phyloP scores from a whole-genome alignment of 345 rosid genomes.

The Eucalyptus erythrocorys region DNA sequence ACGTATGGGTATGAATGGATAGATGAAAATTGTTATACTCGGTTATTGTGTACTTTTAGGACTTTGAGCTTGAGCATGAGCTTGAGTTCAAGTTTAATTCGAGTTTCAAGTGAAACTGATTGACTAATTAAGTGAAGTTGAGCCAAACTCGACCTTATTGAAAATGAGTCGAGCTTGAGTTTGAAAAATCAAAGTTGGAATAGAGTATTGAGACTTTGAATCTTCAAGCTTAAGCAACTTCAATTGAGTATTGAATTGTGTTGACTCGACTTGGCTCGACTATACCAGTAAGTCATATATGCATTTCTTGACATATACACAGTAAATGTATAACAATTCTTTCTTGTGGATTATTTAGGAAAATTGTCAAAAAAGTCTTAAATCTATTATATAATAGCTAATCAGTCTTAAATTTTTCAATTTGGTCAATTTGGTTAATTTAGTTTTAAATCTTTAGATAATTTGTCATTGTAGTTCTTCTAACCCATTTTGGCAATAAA shows the following conservation, averaged over 20 bases:
- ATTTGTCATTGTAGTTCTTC: not conserved
- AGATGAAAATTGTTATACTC: not conserved
- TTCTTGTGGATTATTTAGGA: not conserved
- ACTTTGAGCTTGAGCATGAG: not conserved
- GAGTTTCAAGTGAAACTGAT: not conserved
- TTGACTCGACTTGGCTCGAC: not conserved
- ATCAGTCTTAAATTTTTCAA: not conserved
- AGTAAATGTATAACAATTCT: not conserved
- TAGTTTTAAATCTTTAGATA: fast-evolving
- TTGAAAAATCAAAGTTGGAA: not conserved
- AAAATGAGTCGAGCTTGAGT: not conserved
- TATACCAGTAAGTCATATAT: not conserved
- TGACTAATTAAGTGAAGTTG: not conserved
- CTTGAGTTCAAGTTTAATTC: not conserved
- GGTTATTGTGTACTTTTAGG: not conserved
- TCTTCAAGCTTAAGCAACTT: not conserved
- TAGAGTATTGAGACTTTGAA: not conserved
- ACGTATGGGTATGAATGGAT: not conserved
- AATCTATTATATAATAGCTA: not conserved
- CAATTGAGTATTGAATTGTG: not conserved
- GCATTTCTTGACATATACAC: not conserved
- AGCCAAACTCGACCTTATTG: not conserved
- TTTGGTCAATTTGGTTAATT: not conserved
- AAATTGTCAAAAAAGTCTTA: not conserved
- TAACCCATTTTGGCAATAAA: not conserved